Percentiles rank a stretch among this genome's conserved stretches.
These are phyloP conservation scores for Galerina marginata DNA, from an alignment of 768 basidiomycete species.

Conservation along the genomic window DNA sequence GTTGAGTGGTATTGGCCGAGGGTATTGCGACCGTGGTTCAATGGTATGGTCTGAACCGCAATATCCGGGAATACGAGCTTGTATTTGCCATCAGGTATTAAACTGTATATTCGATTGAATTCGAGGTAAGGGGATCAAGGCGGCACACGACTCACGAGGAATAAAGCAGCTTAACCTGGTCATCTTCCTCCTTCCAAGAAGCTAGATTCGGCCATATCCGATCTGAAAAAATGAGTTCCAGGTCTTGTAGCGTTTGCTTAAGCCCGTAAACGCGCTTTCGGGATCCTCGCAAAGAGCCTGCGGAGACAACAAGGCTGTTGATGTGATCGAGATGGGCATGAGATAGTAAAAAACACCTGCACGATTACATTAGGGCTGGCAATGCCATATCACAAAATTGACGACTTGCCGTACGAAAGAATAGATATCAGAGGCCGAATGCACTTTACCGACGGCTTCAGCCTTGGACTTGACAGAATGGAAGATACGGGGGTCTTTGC, in stretches of 20 bases:
- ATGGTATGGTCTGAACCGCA: slow-evolving; percentile 68
- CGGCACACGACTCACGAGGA: slow-evolving; percentile 53
- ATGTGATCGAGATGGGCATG: slow-evolving; percentile 95
- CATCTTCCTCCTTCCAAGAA: slow-evolving; percentile 69
- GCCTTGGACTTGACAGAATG: slow-evolving; percentile 26
- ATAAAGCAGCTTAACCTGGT: slow-evolving; percentile 65
- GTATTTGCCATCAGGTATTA: slow-evolving; percentile 64
- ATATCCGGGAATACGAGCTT: slow-evolving; percentile 55
- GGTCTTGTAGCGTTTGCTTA: slow-evolving; percentile 64
- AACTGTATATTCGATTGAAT: neutral
- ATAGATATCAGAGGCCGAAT: slow-evolving; percentile 56
- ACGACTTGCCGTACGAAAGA: slow-evolving; percentile 53
- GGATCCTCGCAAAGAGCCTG: slow-evolving; percentile 71
- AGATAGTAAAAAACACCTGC: slow-evolving; percentile 82
- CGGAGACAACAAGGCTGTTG: slow-evolving; percentile 79
- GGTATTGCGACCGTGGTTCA: slow-evolving; percentile 73
- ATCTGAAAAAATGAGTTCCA: slow-evolving; percentile 77
- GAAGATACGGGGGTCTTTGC: slow-evolving; percentile 61
- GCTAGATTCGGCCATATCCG: slow-evolving; percentile 88
- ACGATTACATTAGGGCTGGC: slow-evolving; percentile 9
- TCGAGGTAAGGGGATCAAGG: slow-evolving; percentile 1
- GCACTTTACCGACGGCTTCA: slow-evolving; percentile 26
- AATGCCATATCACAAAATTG: neutral
- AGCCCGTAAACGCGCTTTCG: slow-evolving; percentile 70
- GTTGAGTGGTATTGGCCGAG: slow-evolving; percentile 70